A percentile compares a stretch with the other conserved stretches of the same genome.
These are phyloP conservation scores for Hyphopichia burtonii DNA, from an alignment of 1,139 yeast species.

Conservation along the genomic window DNA sequence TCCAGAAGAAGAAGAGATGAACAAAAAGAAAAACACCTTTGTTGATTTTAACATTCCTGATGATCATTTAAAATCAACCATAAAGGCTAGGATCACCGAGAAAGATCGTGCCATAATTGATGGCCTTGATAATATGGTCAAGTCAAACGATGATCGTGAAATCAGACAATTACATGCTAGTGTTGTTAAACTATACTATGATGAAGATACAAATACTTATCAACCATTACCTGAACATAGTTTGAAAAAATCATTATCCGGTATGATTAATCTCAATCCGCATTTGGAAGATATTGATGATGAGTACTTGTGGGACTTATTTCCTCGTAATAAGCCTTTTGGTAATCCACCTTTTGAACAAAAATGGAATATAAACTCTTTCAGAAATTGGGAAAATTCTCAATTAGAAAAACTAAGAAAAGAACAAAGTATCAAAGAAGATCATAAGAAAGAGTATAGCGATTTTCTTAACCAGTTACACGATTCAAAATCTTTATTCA, in stretches of 20 bases:
- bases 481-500: slow-evolving; percentile 22
- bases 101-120: slow-evolving; percentile 27
- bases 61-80: slow-evolving; percentile 24
- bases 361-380: slow-evolving; percentile 21
- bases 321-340: slow-evolving; percentile 36
- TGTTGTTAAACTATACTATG: slow-evolving; percentile 27
- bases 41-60: slow-evolving; percentile 34
- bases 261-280: slow-evolving; percentile 39
- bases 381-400: slow-evolving; percentile 38
- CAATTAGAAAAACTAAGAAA: slow-evolving; percentile 19
- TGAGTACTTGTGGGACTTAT: slow-evolving; percentile 40
- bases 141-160: slow-evolving; percentile 25
- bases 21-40: slow-evolving; percentile 4
- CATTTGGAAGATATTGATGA: slow-evolving; percentile 37
- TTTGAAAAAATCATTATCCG: slow-evolving; percentile 39
- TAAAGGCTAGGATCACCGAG: slow-evolving; percentile 19
- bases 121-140: slow-evolving; percentile 25
- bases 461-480: slow-evolving; percentile 20
- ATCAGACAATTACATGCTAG: slow-evolving; percentile 24
- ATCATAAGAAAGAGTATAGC: slow-evolving; percentile 17
- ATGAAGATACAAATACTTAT: slow-evolving; percentile 25
- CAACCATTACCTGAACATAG: slow-evolving; percentile 38
- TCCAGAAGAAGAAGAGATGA: slow-evolving; percentile 6
- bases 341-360: slow-evolving; percentile 39
- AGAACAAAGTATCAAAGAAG: slow-evolving; percentile 14